Percentiles rank a stretch among this genome's conserved stretches.
Conservation (phyloP, 305 asterid genomes). For the Lippia alba region DNA sequence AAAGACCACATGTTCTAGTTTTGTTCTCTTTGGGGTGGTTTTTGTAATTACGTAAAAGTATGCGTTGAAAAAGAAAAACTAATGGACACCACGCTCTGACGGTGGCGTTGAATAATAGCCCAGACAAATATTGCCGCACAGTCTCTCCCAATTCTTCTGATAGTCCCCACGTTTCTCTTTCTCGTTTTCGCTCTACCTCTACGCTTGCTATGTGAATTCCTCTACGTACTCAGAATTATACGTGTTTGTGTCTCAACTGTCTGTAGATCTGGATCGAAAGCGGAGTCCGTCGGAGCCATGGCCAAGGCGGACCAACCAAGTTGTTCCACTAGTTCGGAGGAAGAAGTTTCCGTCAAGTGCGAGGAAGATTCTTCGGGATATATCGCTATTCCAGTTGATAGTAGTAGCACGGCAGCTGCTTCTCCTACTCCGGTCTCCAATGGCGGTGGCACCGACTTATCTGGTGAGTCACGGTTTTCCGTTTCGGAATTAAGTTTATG, state of each 20-base stretch:
- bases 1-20: too few species aligned
- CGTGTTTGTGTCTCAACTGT: slow-evolving; percentile 17
- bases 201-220: slow-evolving; percentile 21
- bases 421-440: slow-evolving; percentile 33
- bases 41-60: too few species aligned
- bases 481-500: slow-evolving; percentile 12
- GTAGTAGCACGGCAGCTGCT: slow-evolving; percentile 21
- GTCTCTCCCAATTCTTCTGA: slow-evolving; percentile 31
- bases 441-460: slow-evolving; percentile 37
- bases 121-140: slow-evolving; percentile 16
- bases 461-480: slow-evolving; percentile 43
- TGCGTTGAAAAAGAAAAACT: too few species aligned
- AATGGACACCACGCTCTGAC: too few species aligned
- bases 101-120: too few species aligned
- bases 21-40: too few species aligned
- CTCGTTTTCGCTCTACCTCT: background rate
- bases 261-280: slow-evolving; percentile 47
- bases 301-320: slow-evolving; percentile 32
- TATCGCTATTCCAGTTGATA: slow-evolving; percentile 25
- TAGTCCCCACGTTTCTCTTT: slow-evolving; percentile 30
- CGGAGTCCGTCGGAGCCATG: slow-evolving; percentile 40
- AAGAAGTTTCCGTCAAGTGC: slow-evolving; percentile 44
- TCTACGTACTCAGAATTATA: background rate
- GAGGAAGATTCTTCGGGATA: slow-evolving; percentile 39
- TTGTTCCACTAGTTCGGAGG: slow-evolving; percentile 42